phyloP scores from a whole-genome alignment of 2,329 filamentous ascomycete genomes.

The Aspergillus sp. region DNA sequence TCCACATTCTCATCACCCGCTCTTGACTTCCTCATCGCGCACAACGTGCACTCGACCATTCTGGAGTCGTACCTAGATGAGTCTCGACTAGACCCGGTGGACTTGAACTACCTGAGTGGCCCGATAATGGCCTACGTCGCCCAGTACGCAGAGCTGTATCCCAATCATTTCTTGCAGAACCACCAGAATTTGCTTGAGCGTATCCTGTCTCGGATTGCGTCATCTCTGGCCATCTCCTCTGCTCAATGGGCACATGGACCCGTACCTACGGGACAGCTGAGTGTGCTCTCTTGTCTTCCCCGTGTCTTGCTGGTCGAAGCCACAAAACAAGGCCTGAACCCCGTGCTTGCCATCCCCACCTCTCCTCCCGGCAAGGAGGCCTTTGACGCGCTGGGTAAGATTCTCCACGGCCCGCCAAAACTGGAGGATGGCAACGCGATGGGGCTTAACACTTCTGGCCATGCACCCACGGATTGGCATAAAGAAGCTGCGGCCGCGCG shows the following conservation, averaged over 20 bases:
- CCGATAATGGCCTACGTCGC: slow-evolving; percentile 58
- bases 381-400: slow-evolving; percentile 53
- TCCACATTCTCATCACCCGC: slow-evolving; percentile 41
- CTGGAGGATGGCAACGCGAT: slow-evolving; percentile 23
- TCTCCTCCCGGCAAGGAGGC: slow-evolving; percentile 54
- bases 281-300: slow-evolving; percentile 58
- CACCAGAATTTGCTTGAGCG: slow-evolving; percentile 40
- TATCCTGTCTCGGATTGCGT: slow-evolving; percentile 49
- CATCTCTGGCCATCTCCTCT: slow-evolving; percentile 45
- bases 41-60: slow-evolving; percentile 51
- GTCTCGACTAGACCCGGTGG: slow-evolving; percentile 49
- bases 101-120: slow-evolving; percentile 54
- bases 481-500: slow-evolving; percentile 55
- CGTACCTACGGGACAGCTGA: slow-evolving; percentile 56
- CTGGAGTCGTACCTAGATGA: slow-evolving; percentile 54
- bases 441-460: slow-evolving; percentile 31
- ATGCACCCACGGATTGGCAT: slow-evolving; percentile 38
- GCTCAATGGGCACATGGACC: slow-evolving; percentile 53
- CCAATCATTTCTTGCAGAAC: slow-evolving; percentile 53
- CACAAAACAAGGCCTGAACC: slow-evolving; percentile 36
- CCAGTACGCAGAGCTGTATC: slow-evolving; percentile 55
- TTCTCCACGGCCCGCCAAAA: slow-evolving; percentile 54
- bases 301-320: slow-evolving; percentile 52
- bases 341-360: slow-evolving; percentile 52
- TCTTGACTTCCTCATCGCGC: slow-evolving; percentile 53